Evolutionary conservation across 2,329 filamentous ascomycete species (phyloP), one percentile per base, ranked within the genome.

Genomic region (Delphinella strobiligena): DNA sequence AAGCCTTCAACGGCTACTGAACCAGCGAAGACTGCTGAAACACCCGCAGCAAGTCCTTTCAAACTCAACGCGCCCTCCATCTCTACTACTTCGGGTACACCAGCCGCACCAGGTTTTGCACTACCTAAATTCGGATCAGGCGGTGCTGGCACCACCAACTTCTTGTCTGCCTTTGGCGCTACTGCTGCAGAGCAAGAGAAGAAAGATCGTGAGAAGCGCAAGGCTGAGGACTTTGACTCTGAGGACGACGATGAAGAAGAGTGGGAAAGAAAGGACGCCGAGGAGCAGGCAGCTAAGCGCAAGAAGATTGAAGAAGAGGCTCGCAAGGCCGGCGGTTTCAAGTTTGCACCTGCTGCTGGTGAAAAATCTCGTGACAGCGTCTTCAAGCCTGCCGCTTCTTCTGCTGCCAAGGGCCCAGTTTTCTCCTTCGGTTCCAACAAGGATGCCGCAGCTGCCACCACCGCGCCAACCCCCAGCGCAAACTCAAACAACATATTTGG

Each of bases 151-250:
- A 18, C 34, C 15, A 9, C 38, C 17, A 55, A 63, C 42, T 68
- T 68, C 48, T 51, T 66, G 38, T 54, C 56, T 14, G 56, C 66
- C 5, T 69, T 69, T 45, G 55, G 58, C 18, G 46, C 46, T 27
- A 51, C 54, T 38, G 58, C 66, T 4, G 58, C 61, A 15, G 55
- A 62, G 37, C 53, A 55, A 22, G 59, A 61, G 35, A 61, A 63
- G 33, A 59, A 62, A 34, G 64, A 63, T 34, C 65, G 62, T 41
- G 60, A 58, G 40, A 67, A 67, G 51, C 63, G 66, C 36, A 69
- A 68, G 51, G 64, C 59, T 3, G 66, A 69, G 37, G 66, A 70
- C 16, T 69, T 65, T 43, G 67, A 71, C 45, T 69, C 67, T 5
- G 68, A 70, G 11, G 66, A 69, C 39, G 67, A 71, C 31, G 64